Base-by-base conservation (phyloP, 306 rosid genomes). In the Alnus rubra region DNA sequence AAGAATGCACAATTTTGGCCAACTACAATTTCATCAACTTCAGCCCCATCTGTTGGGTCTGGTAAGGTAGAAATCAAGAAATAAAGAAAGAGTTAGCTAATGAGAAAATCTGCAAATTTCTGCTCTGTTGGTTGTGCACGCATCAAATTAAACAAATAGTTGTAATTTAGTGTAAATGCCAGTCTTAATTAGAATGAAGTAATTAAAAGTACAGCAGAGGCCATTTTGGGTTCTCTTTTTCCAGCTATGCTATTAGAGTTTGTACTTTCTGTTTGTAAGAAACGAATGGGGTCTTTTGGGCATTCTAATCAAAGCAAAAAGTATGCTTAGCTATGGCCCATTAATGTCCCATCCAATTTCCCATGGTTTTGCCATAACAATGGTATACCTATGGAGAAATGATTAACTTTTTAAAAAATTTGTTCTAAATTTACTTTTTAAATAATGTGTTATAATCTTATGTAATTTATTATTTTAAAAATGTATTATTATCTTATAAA, bases 1-100 rank as follows among this genome's bases (percentile, higher is more conserved):
- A 95, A 95, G 87, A 95, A 81, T 81, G 98, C 98, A 4, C 97
- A 92, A 45, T 88, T 92, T 80, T 95, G 98, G 97, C 84, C 95
- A 5, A 56, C 76, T 31, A 54, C 73, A 47, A 53, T 80, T 8
- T 23, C 87, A 31, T 44, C 73, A 48, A 28, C 84, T 37, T 59
- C 89, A 11, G 76, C 79, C 30, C 45, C 82, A 13, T 71, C 52
- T 6, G 28, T 16, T 63, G 87, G 78, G 37, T 78, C 85, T 80
- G 84, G 55, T 73, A 55, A 69, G 5, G 56, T 54, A 12, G 89
- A 86, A 74, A 82, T 84, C 78, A 83, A 78, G 74, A 76, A 78
- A 35, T 71, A 55, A 68, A 81, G 63, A 5, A 64, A 67, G 28
- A 71, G 77, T 59, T 39, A 51, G 64, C 49, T 74, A 77, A 19